These are phyloP conservation scores for Beauveria sp. DNA, from an alignment of 2,329 filamentous ascomycete genomes.

Conservation along the genomic window DNA sequence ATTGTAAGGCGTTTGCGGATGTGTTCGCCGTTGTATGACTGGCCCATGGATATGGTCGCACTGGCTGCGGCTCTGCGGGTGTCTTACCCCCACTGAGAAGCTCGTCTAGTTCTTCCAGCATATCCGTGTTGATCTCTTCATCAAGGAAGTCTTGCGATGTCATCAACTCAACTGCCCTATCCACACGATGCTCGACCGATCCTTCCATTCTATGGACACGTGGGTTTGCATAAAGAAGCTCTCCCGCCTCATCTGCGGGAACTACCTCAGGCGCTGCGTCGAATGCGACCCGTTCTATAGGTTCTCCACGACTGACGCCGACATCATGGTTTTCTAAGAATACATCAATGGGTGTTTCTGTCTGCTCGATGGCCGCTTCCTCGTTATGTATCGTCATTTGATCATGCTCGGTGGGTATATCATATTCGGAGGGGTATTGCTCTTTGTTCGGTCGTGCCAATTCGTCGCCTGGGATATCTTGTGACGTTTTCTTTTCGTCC, in stretches of 20 bases:
- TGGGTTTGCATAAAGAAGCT: background rate
- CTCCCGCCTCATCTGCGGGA: no score
- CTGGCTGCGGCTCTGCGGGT: background rate
- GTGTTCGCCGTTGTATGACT: background rate
- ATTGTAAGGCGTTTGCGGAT: background rate
- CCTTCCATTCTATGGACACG: background rate
- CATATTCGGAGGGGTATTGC: background rate
- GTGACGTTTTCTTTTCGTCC: background rate
- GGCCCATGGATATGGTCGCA: background rate
- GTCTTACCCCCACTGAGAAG: slow-evolving; percentile 1
- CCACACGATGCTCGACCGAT: background rate
- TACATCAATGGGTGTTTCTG: background rate
- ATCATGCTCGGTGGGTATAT: background rate
- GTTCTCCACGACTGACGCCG: background rate
- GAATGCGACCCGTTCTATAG: background rate
- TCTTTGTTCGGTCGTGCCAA: background rate
- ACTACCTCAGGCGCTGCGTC: background rate
- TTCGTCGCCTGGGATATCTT: background rate
- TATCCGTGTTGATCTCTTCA: slow-evolving; percentile 20
- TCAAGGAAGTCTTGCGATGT: slow-evolving; percentile 13
- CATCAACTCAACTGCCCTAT: no score
- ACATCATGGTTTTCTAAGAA: background rate
- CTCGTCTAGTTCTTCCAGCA: slow-evolving; percentile 14
- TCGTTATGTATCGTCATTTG: background rate
- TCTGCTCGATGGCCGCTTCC: background rate